phyloP scores from a whole-genome alignment of 495 filamentous ascomycete species.

The Arthonia radiata region DNA sequence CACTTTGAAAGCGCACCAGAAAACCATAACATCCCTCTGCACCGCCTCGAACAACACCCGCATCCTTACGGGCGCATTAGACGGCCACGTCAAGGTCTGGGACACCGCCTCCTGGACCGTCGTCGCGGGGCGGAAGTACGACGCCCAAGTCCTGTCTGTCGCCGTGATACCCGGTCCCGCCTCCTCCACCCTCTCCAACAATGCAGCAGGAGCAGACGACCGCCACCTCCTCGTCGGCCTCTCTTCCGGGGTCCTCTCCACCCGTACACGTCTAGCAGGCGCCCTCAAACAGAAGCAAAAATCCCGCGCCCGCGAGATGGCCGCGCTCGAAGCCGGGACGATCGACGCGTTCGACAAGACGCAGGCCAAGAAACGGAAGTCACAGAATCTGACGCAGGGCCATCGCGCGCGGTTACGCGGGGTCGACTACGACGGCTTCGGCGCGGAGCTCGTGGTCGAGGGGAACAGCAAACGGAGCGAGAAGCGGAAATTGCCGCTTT shows the following conservation, averaged over 20 bases:
- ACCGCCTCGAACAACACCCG: slow-evolving; percentile 55
- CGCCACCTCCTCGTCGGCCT: slow-evolving; percentile 85
- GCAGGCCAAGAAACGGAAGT: slow-evolving; percentile 37
- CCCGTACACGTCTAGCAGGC: slow-evolving; percentile 67
- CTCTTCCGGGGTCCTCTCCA: slow-evolving; percentile 67
- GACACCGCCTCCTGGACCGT: slow-evolving; percentile 84
- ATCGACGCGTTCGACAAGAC: slow-evolving; percentile 42
- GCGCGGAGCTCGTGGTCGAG: slow-evolving; percentile 66
- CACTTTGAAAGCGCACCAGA: slow-evolving; percentile 81
- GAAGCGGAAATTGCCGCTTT: slow-evolving; percentile 37
- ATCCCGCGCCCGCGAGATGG: slow-evolving; percentile 66
- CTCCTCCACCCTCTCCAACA: too few species aligned
- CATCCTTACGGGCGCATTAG: slow-evolving; percentile 64
- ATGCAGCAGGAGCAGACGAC: slow-evolving; percentile 42
- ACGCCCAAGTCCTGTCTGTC: slow-evolving; percentile 65
- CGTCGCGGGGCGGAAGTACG: slow-evolving; percentile 76
- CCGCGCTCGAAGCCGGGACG: slow-evolving; percentile 52
- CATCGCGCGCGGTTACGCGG: slow-evolving; percentile 46
- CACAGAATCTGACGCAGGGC: slow-evolving; percentile 35
- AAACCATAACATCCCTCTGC: slow-evolving; percentile 71
- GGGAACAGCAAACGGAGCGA: slow-evolving; percentile 28
- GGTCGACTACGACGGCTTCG: slow-evolving; percentile 64
- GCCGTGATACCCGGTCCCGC: too few species aligned
- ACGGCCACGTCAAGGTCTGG: slow-evolving; percentile 92
- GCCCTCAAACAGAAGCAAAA: slow-evolving; percentile 53